Percentiles rank a stretch among this genome's conserved stretches.
These are phyloP conservation scores for Novymonas esmeraldas DNA, from an alignment of 208 protist species.

Conservation along the genomic window DNA sequence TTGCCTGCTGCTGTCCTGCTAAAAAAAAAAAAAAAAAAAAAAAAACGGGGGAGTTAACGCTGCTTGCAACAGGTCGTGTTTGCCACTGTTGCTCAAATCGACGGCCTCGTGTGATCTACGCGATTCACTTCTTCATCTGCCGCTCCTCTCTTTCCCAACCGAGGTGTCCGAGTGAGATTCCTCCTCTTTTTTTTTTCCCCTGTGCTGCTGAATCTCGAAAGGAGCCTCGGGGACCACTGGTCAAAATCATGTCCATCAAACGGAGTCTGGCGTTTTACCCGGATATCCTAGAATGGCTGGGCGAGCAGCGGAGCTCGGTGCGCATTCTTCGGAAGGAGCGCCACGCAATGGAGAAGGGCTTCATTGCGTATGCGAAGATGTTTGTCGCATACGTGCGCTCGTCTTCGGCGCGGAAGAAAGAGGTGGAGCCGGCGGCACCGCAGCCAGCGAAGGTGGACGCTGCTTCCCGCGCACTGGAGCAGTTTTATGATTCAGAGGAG, in stretches of 20 bases:
- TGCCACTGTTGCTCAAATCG: too few species aligned
- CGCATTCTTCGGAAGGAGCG: conserved; percentile 50
- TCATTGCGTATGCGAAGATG: conserved; percentile 73
- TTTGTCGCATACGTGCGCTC: conserved; percentile 43
- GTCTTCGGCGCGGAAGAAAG: conserved; percentile 3
- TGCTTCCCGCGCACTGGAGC: conserved; percentile 52
- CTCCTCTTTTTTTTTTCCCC: not conserved
- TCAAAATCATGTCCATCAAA: conserved; percentile 31
- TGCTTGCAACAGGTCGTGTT: too few species aligned
- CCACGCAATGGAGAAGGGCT: conserved; percentile 79
- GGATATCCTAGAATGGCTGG: conserved; percentile 77
- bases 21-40: too few species aligned
- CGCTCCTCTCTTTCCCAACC: conserved; percentile 3
- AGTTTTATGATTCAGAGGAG: conserved; percentile 92
- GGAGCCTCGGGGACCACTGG: too few species aligned
- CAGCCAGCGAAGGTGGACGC: not conserved
- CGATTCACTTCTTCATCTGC: too few species aligned
- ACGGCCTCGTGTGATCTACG: too few species aligned
- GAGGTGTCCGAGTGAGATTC: not conserved
- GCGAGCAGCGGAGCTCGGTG: conserved; percentile 40
- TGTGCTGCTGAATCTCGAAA: too few species aligned
- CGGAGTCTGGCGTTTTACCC: conserved; percentile 56
- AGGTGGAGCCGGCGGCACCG: conserved; percentile 10
- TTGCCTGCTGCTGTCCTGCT: too few species aligned
- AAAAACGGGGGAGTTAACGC: too few species aligned